These are phyloP conservation scores for Apiotrichum montevideense DNA, from an alignment of 1,284 basidiomycete genomes.

Conservation along the genomic window DNA sequence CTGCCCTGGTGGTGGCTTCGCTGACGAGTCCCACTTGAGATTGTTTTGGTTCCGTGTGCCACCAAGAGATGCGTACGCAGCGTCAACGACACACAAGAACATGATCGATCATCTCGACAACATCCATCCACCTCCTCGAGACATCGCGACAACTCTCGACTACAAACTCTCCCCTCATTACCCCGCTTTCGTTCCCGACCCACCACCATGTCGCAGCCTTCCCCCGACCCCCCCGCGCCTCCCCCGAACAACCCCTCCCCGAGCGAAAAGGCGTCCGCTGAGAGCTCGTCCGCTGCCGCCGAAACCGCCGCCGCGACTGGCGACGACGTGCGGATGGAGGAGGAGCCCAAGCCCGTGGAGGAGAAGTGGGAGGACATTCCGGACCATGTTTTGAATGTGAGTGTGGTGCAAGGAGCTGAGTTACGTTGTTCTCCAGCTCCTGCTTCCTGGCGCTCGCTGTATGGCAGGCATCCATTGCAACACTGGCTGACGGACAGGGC, in stretches of 20 bases:
- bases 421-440: background rate
- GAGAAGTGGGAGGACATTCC: conserved; percentile 45
- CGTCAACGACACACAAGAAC: too few relatives aligned
- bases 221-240: conserved; percentile 15
- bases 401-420: conserved; percentile 2
- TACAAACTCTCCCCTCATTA: background rate
- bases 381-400: conserved; percentile 37
- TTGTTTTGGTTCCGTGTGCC: too few relatives aligned
- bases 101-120: too few relatives aligned
- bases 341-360: conserved; percentile 22
- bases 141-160: too few relatives aligned
- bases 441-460: background rate
- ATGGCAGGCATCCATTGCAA: background rate
- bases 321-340: conserved; percentile 21
- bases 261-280: conserved; percentile 2
- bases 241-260: conserved; percentile 12
- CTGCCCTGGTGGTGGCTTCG: too few relatives aligned
- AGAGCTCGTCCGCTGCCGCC: conserved; percentile 11
- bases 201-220: conserved; percentile 16
- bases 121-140: too few relatives aligned
- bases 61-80: too few relatives aligned
- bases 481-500: conserved; percentile 10
- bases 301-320: conserved; percentile 11
- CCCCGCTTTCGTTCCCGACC: background rate
- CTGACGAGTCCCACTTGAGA: too few relatives aligned